Evolutionary conservation across 2,329 filamentous ascomycete genomes (phyloP).

Genomic region (Aureobasidium musti): DNA sequence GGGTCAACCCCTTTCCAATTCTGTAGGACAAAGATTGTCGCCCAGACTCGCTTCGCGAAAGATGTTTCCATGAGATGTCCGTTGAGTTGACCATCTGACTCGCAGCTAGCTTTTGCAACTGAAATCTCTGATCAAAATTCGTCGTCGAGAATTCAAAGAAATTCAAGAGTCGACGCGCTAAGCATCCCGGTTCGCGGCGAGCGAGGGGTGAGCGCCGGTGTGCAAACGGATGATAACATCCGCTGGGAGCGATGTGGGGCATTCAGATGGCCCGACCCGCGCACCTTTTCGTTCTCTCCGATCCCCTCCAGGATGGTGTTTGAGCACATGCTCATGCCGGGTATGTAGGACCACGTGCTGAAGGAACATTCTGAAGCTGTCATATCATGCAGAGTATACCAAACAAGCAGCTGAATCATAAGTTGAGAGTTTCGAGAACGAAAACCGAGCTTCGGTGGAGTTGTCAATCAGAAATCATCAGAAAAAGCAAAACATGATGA

Average conservation of each 20-base stretch:
- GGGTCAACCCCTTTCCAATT: not conserved
- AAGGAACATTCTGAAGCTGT: not conserved
- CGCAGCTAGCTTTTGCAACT: not conserved
- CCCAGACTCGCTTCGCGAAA: not conserved
- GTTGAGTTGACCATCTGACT: not conserved
- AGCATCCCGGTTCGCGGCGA: constrained; percentile 27
- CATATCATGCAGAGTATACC: not conserved
- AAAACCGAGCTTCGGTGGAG: not conserved
- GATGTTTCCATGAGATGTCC: not conserved
- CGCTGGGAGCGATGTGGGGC: constrained; percentile 26
- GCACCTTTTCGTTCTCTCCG: constrained; percentile 18
- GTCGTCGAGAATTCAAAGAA: not conserved
- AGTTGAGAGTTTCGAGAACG: not conserved
- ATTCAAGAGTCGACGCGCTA: constrained; percentile 16
- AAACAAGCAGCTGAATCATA: not conserved
- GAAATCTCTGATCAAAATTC: constrained; percentile 17
- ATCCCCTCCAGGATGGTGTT: constrained; percentile 3
- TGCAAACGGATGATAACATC: constrained; percentile 25
- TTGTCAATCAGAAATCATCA: not conserved
- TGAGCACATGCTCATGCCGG: constrained; percentile 18
- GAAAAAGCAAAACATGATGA: constrained; percentile 17
- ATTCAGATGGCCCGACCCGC: constrained; percentile 28
- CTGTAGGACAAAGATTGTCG: not conserved
- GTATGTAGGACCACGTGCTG: not conserved
- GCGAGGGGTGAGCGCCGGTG: constrained; percentile 22